Conservation (phyloP, 2,329 filamentous ascomycete species). For the Monosporascus sp. region DNA sequence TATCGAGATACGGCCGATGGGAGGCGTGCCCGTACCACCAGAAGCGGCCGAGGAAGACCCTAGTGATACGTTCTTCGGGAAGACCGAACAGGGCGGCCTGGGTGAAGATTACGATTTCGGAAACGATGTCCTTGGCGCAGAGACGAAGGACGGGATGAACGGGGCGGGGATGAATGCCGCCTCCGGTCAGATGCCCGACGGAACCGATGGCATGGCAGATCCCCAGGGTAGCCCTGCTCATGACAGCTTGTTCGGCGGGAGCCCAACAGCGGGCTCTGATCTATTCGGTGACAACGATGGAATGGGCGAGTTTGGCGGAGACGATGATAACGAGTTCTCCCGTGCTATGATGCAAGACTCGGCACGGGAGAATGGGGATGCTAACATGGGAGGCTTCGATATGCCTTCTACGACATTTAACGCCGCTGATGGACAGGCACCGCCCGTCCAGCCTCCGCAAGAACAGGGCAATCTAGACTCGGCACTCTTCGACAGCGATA, state of each 20-base stretch:
- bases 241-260: slow-evolving; percentile 75
- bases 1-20: slow-evolving; percentile 77
- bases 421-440: slow-evolving; percentile 21
- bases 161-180: slow-evolving; percentile 28
- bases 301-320: slow-evolving; percentile 63
- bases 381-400: slow-evolving; percentile 29
- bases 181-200: slow-evolving; percentile 22
- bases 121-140: slow-evolving; percentile 31
- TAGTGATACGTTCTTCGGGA: slow-evolving; percentile 71
- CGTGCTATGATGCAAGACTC: slow-evolving; percentile 56
- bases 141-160: slow-evolving; percentile 23
- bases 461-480: slow-evolving; percentile 8
- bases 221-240: slow-evolving; percentile 64
- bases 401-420: slow-evolving; percentile 35
- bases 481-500: slow-evolving; percentile 8
- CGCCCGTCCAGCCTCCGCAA: slow-evolving; percentile 19
- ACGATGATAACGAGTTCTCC: slow-evolving; percentile 81
- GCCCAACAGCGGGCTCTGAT: slow-evolving; percentile 63
- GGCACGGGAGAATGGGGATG: slow-evolving; percentile 30
- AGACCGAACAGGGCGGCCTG: slow-evolving; percentile 56
- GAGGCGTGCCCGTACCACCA: slow-evolving; percentile 67
- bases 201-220: slow-evolving; percentile 44
- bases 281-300: slow-evolving; percentile 78
- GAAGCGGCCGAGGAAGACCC: slow-evolving; percentile 56
- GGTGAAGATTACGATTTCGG: slow-evolving; percentile 45